phyloP scores from a whole-genome alignment of 192 early-diverging fungal genomes.

The Kickxella alabastrina region DNA sequence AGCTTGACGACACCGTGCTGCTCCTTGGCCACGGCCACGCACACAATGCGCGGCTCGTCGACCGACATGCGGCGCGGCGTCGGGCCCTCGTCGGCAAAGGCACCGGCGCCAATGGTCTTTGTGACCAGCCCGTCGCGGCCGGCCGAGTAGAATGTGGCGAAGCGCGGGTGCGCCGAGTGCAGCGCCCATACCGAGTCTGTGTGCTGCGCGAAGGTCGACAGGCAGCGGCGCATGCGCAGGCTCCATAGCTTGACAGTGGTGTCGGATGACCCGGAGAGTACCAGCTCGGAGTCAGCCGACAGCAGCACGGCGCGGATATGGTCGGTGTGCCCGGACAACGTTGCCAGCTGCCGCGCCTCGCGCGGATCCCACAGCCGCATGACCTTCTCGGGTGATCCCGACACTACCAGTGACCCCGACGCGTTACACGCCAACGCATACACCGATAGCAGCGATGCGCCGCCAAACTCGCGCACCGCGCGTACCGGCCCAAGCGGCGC shows the following conservation, averaged over 20 bases:
- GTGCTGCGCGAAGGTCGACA: constrained; percentile 86
- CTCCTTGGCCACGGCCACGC: constrained; percentile 87
- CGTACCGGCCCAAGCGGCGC: constrained; percentile 47
- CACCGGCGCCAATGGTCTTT: constrained; percentile 64
- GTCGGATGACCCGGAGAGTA: constrained; percentile 91
- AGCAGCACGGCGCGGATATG: constrained; percentile 86
- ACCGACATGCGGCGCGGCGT: constrained; percentile 10
- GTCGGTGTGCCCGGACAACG: constrained; percentile 92
- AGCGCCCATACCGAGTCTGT: constrained; percentile 89
- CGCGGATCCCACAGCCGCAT: constrained; percentile 90
- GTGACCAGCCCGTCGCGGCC: constrained; percentile 88
- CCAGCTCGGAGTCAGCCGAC: constrained; percentile 79
- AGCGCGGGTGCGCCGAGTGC: constrained; percentile 75
- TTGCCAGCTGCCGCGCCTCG: constrained; percentile 64
- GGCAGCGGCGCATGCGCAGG: constrained; percentile 76
- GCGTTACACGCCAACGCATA: constrained; percentile 84
- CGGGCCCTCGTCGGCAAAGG: constrained; percentile 21
- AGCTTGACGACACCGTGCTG: constrained; percentile 76
- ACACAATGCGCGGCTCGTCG: constrained; percentile 39
- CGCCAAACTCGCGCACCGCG: constrained; percentile 42
- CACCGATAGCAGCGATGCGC: constrained; percentile 56
- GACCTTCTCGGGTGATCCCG: constrained; percentile 91
- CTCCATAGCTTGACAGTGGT: constrained; percentile 98
- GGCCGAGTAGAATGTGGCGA: constrained; percentile 90
- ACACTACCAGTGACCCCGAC: constrained; percentile 73